Evolutionary conservation across 164 flowering plant species (phyloP).

Genomic region (Dillenia turbinata): DNA sequence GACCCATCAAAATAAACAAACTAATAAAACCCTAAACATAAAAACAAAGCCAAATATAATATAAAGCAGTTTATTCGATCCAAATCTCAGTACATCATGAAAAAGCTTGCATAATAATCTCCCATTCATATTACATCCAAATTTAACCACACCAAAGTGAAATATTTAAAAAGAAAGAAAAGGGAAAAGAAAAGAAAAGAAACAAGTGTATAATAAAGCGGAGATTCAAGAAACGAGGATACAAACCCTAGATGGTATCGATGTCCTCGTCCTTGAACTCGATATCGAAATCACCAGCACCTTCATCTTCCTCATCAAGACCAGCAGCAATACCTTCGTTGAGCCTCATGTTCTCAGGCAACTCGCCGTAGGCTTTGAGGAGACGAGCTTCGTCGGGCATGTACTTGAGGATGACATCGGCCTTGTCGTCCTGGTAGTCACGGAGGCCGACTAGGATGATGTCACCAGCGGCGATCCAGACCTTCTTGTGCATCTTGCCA

Average conservation of each 20-base stretch:
- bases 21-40: too few relatives aligned
- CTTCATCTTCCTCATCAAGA: conserved; percentile 53
- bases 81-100: too few relatives aligned
- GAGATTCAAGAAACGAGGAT: too few relatives aligned
- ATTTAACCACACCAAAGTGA: too few relatives aligned
- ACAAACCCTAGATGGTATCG: conserved; percentile 41
- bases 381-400: conserved; percentile 68
- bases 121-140: too few relatives aligned
- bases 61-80: too few relatives aligned
- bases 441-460: conserved; percentile 60
- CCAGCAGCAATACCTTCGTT: conserved; percentile 58
- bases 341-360: conserved; percentile 51
- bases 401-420: conserved; percentile 64
- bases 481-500: conserved; percentile 72
- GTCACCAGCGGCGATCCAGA: conserved; percentile 72
- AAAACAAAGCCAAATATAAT: too few relatives aligned
- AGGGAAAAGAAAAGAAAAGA: too few relatives aligned
- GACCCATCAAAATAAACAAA: too few relatives aligned
- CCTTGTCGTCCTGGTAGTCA: conserved; percentile 70
- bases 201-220: too few relatives aligned
- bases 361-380: conserved; percentile 61
- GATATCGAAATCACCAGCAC: conserved; percentile 38
- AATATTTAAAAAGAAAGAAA: too few relatives aligned
- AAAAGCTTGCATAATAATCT: too few relatives aligned
- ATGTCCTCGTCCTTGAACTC: conserved; percentile 69